Evolutionary conservation across 768 basidiomycete genomes (phyloP).

Genomic region (Pisolithus microcarpus): DNA sequence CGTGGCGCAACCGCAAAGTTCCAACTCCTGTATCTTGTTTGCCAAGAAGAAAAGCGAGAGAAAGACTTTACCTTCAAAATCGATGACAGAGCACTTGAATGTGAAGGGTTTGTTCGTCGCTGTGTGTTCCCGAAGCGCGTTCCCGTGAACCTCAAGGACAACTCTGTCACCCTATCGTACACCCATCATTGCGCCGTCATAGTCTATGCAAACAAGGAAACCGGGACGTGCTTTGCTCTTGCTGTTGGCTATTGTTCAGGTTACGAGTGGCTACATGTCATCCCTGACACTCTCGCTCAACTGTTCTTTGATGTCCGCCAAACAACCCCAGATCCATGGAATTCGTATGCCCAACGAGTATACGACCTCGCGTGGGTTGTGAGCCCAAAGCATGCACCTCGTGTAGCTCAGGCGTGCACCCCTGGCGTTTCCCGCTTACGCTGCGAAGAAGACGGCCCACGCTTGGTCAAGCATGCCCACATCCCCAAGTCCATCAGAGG

Average conservation of each 20-base stretch:
- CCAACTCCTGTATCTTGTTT: neutral
- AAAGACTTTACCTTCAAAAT: neutral
- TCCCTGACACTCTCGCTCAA: neutral
- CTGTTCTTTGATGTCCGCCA: neutral
- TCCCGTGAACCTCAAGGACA: neutral
- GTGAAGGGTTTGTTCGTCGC: neutral
- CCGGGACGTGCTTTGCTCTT: neutral
- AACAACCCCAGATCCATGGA: neutral
- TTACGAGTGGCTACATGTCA: neutral
- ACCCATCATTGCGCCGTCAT: neutral
- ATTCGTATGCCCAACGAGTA: neutral
- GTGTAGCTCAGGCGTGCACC: neutral
- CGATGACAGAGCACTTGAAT: neutral
- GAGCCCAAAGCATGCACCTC: neutral
- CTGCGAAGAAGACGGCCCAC: neutral
- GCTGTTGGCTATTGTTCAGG: neutral
- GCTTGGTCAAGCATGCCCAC: slow-evolving; percentile 1
- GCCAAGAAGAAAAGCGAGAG: neutral
- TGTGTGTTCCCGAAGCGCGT: neutral
- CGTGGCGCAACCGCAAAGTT: neutral
- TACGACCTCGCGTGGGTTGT: neutral
- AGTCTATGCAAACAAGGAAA: neutral
- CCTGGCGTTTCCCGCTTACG: neutral
- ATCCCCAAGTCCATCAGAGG: neutral
- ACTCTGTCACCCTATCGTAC: neutral